These are phyloP conservation scores for Starmerella kuoi DNA, from an alignment of 805 yeast genomes.

Conservation along the genomic window DNA sequence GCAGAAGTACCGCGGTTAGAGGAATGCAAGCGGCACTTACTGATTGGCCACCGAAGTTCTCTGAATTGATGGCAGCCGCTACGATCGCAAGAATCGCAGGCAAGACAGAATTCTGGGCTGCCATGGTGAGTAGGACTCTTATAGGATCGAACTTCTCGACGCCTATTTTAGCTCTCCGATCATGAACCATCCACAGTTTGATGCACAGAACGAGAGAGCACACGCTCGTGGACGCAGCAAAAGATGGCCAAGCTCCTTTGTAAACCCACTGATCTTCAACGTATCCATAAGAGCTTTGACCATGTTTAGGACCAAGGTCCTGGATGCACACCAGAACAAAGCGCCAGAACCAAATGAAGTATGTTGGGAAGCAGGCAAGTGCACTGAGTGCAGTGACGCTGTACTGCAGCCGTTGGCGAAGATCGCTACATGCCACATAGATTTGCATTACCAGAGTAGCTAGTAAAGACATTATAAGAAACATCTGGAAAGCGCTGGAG, in stretches of 20 bases:
- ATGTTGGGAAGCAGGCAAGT: slow-evolving; percentile 41
- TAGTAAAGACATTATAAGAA: slow-evolving; percentile 52
- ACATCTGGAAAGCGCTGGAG: slow-evolving; percentile 45
- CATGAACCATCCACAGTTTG: slow-evolving; percentile 60
- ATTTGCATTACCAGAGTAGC: slow-evolving; percentile 60
- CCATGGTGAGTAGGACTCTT: slow-evolving; percentile 70
- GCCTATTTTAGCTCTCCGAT: slow-evolving; percentile 65
- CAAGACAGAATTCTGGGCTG: slow-evolving; percentile 65
- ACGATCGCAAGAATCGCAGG: slow-evolving; percentile 61
- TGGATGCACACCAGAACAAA: slow-evolving; percentile 25
- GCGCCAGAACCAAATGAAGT: slow-evolving; percentile 48
- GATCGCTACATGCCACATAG: slow-evolving; percentile 45
- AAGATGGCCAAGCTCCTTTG: slow-evolving; percentile 36
- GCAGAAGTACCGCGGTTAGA: slow-evolving; percentile 19
- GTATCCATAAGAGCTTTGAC: neutral
- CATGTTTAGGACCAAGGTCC: neutral
- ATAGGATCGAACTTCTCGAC: slow-evolving; percentile 69
- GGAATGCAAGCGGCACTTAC: slow-evolving; percentile 16
- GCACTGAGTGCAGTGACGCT: slow-evolving; percentile 32
- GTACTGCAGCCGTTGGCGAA: slow-evolving; percentile 22
- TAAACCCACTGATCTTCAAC: slow-evolving; percentile 22
- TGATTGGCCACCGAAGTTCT: slow-evolving; percentile 12
- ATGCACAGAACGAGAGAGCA: slow-evolving; percentile 47
- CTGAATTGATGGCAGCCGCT: slow-evolving; percentile 18
- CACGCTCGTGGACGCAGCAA: slow-evolving; percentile 55